Evolutionary conservation across 345 rosid species (phyloP), one percentile per base, ranked within the genome.

Genomic region (Combretum micranthum): DNA sequence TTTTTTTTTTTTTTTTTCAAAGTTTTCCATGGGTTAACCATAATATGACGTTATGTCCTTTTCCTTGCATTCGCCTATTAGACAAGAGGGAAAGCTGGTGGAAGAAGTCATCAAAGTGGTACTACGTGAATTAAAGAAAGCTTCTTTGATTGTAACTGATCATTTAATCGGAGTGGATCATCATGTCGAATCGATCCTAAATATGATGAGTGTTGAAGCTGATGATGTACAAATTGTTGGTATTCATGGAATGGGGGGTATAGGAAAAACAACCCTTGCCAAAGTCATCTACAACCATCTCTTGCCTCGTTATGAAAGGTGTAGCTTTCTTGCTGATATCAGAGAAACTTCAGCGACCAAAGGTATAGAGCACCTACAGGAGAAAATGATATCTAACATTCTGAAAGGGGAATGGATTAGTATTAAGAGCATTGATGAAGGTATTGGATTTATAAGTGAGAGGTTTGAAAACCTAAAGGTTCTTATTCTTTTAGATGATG

Each of bases 261-360:
- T 64, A 0, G 67, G 61, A 2, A 56, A 64, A 16, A 64, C 61
- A 0, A 56, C 61, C 4, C 61, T 56, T 18, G 61, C 20, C 37
- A 56, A 54, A 15, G 53, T 42, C 1, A 23, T 64, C 47, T 64
- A 1, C 47, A 56, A 56, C 0, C 10, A 39, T 16, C 12, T 49
- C 12, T 5, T 18, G 16, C 1, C 0, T 9, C 25, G 2, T 4
- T 64, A 18, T 15, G 55, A 56, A n/a, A 9, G 47, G 8, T 47
- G 25, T 17, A 54, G 55, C 52, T 63, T 63, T 53, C 50, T 63
- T 32, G 25, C 46, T 6, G 4, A 56, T 17, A 12, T 49, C 15
- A 20, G 45, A 48, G 55, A 2, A 26, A 46, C 2, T 8, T 42
- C 55, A 6, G 0, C 0, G 0, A 1, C 14, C 13, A 49, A 18